Evolutionary conservation across 164 flowering plant species (phyloP).

Genomic region (Nymphaea colorata): DNA sequence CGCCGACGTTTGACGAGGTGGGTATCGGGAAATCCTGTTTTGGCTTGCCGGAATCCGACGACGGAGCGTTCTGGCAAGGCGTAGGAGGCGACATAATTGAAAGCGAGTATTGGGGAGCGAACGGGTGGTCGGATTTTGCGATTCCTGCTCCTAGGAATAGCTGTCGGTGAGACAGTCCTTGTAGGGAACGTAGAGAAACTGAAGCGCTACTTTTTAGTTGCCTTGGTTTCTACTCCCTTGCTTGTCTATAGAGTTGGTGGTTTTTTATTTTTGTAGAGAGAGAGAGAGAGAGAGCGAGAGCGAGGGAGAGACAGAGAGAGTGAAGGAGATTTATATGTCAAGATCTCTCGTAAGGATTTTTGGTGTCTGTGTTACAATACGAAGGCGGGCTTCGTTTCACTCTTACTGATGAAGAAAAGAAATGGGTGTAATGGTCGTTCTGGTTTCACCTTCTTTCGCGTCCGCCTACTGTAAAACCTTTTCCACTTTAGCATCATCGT

Average conservation of each 20-base stretch:
- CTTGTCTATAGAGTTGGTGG: too few relatives aligned
- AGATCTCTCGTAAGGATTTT: background rate
- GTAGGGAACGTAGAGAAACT: background rate
- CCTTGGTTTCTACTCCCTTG: too few relatives aligned
- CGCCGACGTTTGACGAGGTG: background rate
- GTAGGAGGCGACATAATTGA: background rate
- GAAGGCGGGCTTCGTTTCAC: too few relatives aligned
- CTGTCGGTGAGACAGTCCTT: conserved; percentile 6
- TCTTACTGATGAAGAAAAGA: too few relatives aligned
- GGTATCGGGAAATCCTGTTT: background rate
- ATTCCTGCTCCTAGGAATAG: conserved; percentile 30
- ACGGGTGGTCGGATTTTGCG: conserved; percentile 39
- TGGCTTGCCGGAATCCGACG: background rate
- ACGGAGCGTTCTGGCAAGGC: background rate
- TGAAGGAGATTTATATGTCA: background rate
- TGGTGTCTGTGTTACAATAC: too few relatives aligned
- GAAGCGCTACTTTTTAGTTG: background rate
- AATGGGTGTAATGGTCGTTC: too few relatives aligned
- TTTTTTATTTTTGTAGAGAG: too few relatives aligned
- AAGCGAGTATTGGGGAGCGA: background rate
- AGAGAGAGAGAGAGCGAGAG: background rate
- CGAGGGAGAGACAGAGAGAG: background rate
- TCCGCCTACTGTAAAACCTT: too few relatives aligned
- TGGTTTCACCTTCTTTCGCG: too few relatives aligned
- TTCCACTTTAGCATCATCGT: too few relatives aligned